Evolutionary conservation across 2,329 filamentous ascomycete genomes (phyloP).

Genomic region (Incumbomyces lentus): DNA sequence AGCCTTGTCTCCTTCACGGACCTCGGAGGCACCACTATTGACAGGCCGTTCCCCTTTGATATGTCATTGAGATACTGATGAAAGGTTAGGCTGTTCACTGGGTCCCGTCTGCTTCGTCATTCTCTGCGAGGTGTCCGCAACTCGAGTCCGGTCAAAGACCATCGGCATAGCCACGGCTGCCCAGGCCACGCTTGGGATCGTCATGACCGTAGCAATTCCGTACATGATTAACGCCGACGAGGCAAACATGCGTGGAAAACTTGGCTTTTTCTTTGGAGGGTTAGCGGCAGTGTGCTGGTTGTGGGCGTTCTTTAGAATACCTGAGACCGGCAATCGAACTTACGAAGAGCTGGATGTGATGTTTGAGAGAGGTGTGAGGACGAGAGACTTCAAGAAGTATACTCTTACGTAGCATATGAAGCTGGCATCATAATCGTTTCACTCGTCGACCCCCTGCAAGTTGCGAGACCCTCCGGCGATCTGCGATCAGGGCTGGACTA

Average conservation of each 20-base stretch:
- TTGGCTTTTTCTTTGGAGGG: conserved; percentile 25
- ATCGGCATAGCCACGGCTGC: conserved; percentile 33
- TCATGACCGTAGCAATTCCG: conserved; percentile 31
- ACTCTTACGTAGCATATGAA: neutral
- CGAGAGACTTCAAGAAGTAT: conserved; percentile 19
- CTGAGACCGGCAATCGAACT: conserved; percentile 22
- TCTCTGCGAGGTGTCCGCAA: conserved; percentile 37
- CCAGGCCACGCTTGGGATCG: conserved; percentile 30
- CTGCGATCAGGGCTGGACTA: no score
- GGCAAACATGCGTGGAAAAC: conserved; percentile 24
- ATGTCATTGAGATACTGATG: neutral
- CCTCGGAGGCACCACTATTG: no score
- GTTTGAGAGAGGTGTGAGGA: conserved; percentile 21
- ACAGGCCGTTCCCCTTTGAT: no score
- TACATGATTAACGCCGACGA: conserved; percentile 32
- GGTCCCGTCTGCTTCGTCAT: conserved; percentile 38
- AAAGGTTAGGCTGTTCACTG: conserved; percentile 23
- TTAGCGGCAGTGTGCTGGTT: conserved; percentile 18
- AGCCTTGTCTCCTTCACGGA: no score
- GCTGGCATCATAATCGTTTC: no score
- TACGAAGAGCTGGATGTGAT: conserved; percentile 26
- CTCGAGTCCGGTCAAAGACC: conserved; percentile 36
- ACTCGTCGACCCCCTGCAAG: no score
- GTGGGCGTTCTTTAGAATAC: conserved; percentile 22
- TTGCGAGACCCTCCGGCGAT: no score